Percentiles rank a stretch among this genome's conserved stretches.
Conservation (phyloP, 106 monocot genomes). For the Narthecium ossifragum region DNA sequence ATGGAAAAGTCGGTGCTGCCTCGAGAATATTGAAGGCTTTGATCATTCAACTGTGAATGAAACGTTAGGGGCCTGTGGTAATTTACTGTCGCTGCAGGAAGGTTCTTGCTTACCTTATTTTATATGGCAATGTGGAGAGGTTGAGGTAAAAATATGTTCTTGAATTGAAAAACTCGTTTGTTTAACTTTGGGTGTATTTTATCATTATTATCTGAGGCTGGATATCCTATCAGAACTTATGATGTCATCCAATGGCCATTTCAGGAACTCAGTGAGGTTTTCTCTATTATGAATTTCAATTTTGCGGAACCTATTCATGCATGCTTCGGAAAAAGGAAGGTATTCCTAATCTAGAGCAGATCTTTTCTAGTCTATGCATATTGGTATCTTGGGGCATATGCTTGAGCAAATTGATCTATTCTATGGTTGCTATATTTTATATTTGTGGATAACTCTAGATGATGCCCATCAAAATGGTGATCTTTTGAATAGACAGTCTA, state of each 20-base stretch:
- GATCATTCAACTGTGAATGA: conserved; percentile 77
- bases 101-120: conserved; percentile 75
- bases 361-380: background rate
- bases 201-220: background rate
- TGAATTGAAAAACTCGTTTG: background rate
- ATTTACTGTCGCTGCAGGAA: conserved; percentile 32
- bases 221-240: background rate
- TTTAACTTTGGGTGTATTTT: background rate
- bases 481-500: too few relatives aligned
- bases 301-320: conserved; percentile 54
- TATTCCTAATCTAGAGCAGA: conserved; percentile 7
- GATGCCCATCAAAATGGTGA: too few relatives aligned
- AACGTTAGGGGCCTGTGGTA: conserved; percentile 78
- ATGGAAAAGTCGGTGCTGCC: conserved; percentile 68
- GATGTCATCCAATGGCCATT: background rate
- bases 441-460: too few relatives aligned
- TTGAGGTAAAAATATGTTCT: conserved; percentile 34
- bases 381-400: background rate
- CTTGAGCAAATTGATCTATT: too few relatives aligned
- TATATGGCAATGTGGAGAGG: conserved; percentile 88
- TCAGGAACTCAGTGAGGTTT: conserved; percentile 73
- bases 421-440: too few relatives aligned
- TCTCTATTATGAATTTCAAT: conserved; percentile 75
- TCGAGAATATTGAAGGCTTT: conserved; percentile 79
- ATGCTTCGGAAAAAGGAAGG: conserved; percentile 68